Conservation (phyloP, 352 stramenopile species). For the Phytopythium kandeliae region DNA sequence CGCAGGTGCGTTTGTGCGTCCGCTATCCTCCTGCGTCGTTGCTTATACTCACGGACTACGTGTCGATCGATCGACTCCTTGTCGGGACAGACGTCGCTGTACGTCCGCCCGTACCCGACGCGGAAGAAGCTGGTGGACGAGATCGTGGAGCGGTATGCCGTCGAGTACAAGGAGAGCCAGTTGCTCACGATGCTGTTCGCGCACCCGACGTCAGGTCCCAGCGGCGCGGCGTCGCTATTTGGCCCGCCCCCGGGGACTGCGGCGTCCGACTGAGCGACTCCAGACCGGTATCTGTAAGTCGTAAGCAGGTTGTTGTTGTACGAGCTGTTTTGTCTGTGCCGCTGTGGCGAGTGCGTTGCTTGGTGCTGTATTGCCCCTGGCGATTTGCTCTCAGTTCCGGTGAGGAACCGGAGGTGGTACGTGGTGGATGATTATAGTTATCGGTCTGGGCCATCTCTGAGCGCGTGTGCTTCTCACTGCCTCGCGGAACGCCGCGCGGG, state of each 20-base stretch:
- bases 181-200: slow-evolving; percentile 74
- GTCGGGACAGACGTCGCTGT: slow-evolving; percentile 55
- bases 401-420: too few species aligned
- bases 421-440: neutral
- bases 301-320: neutral
- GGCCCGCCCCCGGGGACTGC: neutral
- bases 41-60: slow-evolving; percentile 5
- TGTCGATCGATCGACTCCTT: slow-evolving; percentile 1
- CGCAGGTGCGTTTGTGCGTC: slow-evolving; percentile 37
- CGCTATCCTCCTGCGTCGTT: slow-evolving; percentile 2
- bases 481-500: neutral
- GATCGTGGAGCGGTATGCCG: slow-evolving; percentile 81
- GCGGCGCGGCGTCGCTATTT: slow-evolving; percentile 10
- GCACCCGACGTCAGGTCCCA: slow-evolving; percentile 18
- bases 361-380: too few species aligned
- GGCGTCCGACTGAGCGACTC: slow-evolving; percentile 2
- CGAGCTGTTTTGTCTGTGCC: neutral
- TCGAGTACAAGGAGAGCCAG: slow-evolving; percentile 84
- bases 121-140: slow-evolving; percentile 86
- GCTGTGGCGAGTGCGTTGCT: neutral
- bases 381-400: too few species aligned
- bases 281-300: neutral
- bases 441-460: neutral
- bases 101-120: slow-evolving; percentile 81
- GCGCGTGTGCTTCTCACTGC: too few species aligned